Evolutionary conservation across 257 asterid species (phyloP), one percentile per base, ranked within the genome.

Genomic region (Thymus mandschuricus): DNA sequence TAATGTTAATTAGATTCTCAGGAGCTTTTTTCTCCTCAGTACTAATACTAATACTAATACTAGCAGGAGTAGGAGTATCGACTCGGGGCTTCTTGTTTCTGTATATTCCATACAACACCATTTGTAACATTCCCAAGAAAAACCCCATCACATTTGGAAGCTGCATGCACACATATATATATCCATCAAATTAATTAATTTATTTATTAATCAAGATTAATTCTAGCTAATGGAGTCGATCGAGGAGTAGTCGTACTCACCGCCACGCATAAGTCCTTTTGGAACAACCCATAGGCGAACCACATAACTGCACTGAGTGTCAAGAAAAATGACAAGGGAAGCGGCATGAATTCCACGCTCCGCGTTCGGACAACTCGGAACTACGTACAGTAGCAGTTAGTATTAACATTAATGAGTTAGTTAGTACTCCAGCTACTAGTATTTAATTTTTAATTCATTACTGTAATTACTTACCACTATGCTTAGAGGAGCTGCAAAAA

Each of bases 331-430:
- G 97, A 91, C 71, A 94, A 73, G 21, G 80, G 66, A 71, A 94
- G 82, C 0, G 97, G 97, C 97, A 94, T 80, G 88, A 85, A 94
- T 65, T 94, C 97, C 9, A 88, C 96, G 40, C 96, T 94, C 34
- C 85, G 76, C 2, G 97, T 94, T 72, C 90, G 79, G 5, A 91
- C 77, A 10, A 94, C 99, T 68, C 83, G 92, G 68, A 84, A 72
- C 97, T 94, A 82, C 41, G 15, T 15, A 3, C 4, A 13, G 21
- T 21, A 21, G 21, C 21, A 21, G 21, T 21, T 21, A 21, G 21
- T 21, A 21, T 21, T 21, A 21, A 21, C 21, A 21, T 21, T 21
- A 21, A 21, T 21, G 21, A 21, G 21, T 21, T 21, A 21, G 21
- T 21, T 21, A 21, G 21, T 21, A 21, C 21, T 21, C 21, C 21